Base-by-base conservation (phyloP, 2,329 filamentous ascomycete genomes). In the Penicillium polonicum region DNA sequence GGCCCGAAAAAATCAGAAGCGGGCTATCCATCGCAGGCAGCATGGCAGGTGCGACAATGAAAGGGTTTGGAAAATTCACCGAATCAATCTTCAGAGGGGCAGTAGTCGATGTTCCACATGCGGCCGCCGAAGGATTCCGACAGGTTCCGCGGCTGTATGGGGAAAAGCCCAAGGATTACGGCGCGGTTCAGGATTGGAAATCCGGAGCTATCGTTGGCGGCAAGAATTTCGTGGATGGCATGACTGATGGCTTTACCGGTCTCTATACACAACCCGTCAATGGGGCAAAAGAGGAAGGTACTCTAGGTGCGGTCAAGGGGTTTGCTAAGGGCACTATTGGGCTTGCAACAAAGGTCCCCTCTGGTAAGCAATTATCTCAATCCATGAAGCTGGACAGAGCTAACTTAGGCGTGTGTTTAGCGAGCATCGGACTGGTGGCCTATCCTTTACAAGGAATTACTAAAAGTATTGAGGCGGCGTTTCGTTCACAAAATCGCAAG, bases 51-150 rank as follows among this genome's bases (percentile, higher is more conserved):
- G 60, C 58, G 0, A 59, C 54, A 10, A 31, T 60, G 17, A 53
- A 60, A 31, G 55, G 60, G 1, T 61, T 66, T 8, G 60, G 62
- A 0, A 63, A 64, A 52, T 65, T 66, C 36, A 59, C 59, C 2
- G 62, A 54, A 3, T 57, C 55, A 4, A 63, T 59, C 44, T 59
- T 64, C 31, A 73, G 73, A 48, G 73, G 72, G 4, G 45, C 66
- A 0, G 48, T 72, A 0, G 68, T 76, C 5, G 70, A 75, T 45
- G 53, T 76, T 25, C 74, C 74, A 0, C 63, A 71, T 23, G 73
- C 75, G 1, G 55, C 70, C 0, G 59, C 74, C 2, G 73, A 77
- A 56, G 74, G 73, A 2, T 65, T 76, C 27, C 65, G 68, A 42
- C 62, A 67, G 17, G 64, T 70, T 2, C 74, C 74, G 0, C 67